A percentile compares a stretch with the other conserved stretches of the same genome.
phyloP scores from a whole-genome alignment of 2,329 filamentous ascomycete species.

The Talaromyces marneffei region DNA sequence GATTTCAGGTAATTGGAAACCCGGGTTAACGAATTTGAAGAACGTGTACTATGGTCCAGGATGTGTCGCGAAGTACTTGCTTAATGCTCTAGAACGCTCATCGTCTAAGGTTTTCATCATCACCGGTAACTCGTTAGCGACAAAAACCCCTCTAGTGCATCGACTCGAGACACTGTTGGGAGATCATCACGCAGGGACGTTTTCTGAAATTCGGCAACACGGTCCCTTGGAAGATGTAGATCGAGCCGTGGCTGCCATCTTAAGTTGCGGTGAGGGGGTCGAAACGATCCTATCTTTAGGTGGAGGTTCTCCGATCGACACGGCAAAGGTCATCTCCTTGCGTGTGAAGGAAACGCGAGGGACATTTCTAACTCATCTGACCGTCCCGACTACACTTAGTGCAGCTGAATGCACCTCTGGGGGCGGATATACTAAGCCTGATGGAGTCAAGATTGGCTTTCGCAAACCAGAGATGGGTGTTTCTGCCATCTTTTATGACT shows the following conservation, averaged over 20 bases:
- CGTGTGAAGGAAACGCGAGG: slow-evolving; percentile 29
- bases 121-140: slow-evolving; percentile 50
- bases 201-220: slow-evolving; percentile 48
- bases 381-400: slow-evolving; percentile 47
- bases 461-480: slow-evolving; percentile 39
- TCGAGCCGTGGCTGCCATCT: slow-evolving; percentile 32
- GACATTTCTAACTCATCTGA: slow-evolving; percentile 37
- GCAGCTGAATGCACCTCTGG: slow-evolving; percentile 52
- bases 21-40: neutral
- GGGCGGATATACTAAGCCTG: slow-evolving; percentile 47
- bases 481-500: slow-evolving; percentile 50
- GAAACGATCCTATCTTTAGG: slow-evolving; percentile 53
- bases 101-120: slow-evolving; percentile 54
- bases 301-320: slow-evolving; percentile 52
- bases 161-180: slow-evolving; percentile 47
- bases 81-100: slow-evolving; percentile 37
- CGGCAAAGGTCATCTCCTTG: slow-evolving; percentile 44
- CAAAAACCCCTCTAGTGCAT: slow-evolving; percentile 49
- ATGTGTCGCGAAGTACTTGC: slow-evolving; percentile 44
- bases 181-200: slow-evolving; percentile 48
- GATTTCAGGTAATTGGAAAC: neutral
- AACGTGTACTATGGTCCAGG: slow-evolving; percentile 45
- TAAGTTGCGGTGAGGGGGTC: slow-evolving; percentile 18
- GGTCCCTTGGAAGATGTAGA: neutral
- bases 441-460: slow-evolving; percentile 45